Evolutionary conservation across 2,329 filamentous ascomycete genomes (phyloP).

Genomic region (Stylonectria norvegica): DNA sequence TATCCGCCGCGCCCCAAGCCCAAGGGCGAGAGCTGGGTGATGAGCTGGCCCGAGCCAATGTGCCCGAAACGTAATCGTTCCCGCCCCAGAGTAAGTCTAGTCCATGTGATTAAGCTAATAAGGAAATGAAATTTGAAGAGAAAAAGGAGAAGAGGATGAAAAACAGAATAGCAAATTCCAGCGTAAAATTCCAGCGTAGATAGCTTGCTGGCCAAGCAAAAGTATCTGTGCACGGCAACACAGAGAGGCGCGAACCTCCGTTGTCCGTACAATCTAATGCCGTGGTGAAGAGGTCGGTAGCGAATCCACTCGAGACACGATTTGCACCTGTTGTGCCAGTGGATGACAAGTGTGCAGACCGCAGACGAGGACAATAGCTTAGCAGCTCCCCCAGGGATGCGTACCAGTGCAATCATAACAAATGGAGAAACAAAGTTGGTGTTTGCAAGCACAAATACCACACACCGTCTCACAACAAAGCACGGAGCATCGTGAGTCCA

Average conservation of each 20-base stretch:
- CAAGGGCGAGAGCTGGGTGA: background rate
- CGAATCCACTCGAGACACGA: slow-evolving; percentile 15
- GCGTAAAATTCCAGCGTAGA: slow-evolving; percentile 13
- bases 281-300: slow-evolving; percentile 26
- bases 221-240: slow-evolving; percentile 30
- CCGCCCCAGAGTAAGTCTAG: slow-evolving; percentile 1
- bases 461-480: too few relatives aligned
- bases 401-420: slow-evolving; percentile 13
- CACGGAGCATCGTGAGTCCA: slow-evolving; percentile 10
- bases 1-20: background rate
- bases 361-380: slow-evolving; percentile 11
- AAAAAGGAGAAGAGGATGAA: slow-evolving; percentile 10
- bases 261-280: slow-evolving; percentile 38
- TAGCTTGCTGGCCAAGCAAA: slow-evolving; percentile 30
- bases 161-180: slow-evolving; percentile 7
- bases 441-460: slow-evolving; percentile 10
- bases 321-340: slow-evolving; percentile 25
- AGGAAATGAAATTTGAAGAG: slow-evolving; percentile 2
- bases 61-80: background rate
- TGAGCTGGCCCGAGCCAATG: background rate
- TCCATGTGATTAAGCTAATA: background rate
- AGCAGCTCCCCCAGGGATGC: slow-evolving; percentile 23
- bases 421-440: slow-evolving; percentile 11
- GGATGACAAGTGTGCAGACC: slow-evolving; percentile 24
- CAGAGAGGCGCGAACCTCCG: slow-evolving; percentile 35